Evolutionary conservation across 768 basidiomycete species (phyloP).

Genomic region (Aureoboletus auriporus): DNA sequence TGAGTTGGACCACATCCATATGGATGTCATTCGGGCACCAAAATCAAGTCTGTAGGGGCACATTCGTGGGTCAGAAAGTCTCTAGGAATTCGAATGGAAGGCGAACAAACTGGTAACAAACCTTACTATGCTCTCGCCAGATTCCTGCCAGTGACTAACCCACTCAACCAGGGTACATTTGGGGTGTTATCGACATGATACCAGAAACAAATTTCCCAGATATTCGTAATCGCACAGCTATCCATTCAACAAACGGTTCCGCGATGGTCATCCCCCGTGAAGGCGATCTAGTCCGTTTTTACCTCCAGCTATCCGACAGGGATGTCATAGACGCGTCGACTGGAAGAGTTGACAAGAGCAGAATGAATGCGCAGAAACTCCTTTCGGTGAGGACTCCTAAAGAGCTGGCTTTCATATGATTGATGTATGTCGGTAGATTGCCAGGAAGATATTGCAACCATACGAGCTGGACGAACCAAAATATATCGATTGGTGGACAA

Average conservation of each 20-base stretch:
- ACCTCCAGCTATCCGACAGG: constrained; percentile 59
- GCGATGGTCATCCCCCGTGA: constrained; percentile 76
- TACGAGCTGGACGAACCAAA: constrained; percentile 47
- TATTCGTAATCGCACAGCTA: constrained; percentile 56
- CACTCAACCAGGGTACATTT: constrained; percentile 55
- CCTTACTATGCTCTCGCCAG: neutral
- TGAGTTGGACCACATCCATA: constrained; percentile 1
- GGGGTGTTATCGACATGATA: constrained; percentile 78
- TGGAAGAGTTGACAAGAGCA: constrained; percentile 52
- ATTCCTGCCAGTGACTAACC: neutral
- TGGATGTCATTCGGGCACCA: neutral
- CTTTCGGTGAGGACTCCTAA: constrained; percentile 40
- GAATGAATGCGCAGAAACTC: constrained; percentile 46
- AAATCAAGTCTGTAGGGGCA: constrained; percentile 27
- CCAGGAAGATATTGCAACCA: constrained; percentile 52
- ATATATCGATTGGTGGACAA: constrained; percentile 46
- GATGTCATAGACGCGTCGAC: constrained; percentile 41
- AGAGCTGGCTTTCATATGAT: no score
- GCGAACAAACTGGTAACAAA: constrained; percentile 41
- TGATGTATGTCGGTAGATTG: constrained; percentile 37
- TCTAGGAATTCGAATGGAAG: constrained; percentile 43
- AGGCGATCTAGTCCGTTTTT: constrained; percentile 62
- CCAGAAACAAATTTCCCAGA: constrained; percentile 79
- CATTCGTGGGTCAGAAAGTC: constrained; percentile 46
- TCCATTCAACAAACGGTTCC: constrained; percentile 68